Conservation (phyloP, 331 rosid species). For the Acacia pycnantha region DNA sequence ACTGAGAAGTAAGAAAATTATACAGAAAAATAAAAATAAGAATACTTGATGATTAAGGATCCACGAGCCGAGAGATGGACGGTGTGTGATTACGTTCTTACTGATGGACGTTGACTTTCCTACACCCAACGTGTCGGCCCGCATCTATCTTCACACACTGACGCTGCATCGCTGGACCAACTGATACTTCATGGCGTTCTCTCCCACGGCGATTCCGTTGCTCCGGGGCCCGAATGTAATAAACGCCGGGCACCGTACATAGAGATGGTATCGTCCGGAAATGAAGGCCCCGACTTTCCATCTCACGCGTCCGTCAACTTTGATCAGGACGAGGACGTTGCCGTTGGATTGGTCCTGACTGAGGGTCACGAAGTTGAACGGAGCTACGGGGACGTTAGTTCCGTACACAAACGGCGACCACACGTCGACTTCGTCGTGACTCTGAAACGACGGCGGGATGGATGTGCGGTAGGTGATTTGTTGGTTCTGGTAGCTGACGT, state of each 20-base stretch:
- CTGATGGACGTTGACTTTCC: slow-evolving; percentile 18
- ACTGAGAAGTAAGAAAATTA: background rate
- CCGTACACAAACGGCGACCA: slow-evolving; percentile 94
- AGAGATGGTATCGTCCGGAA: slow-evolving; percentile 58
- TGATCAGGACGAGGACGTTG: slow-evolving; percentile 48
- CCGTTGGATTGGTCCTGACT: slow-evolving; percentile 65
- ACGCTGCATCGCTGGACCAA: slow-evolving; percentile 69
- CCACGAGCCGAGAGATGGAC: background rate
- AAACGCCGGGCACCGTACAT: slow-evolving; percentile 71
- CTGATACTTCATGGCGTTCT: slow-evolving; percentile 82
- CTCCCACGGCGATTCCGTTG: slow-evolving; percentile 50
- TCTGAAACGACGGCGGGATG: slow-evolving; percentile 79
- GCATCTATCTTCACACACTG: slow-evolving; percentile 37
- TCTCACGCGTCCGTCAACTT: slow-evolving; percentile 67
- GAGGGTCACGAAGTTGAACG: slow-evolving; percentile 50
- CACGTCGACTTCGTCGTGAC: slow-evolving; percentile 66
- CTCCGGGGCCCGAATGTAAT: slow-evolving; percentile 51
- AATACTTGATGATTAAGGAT: background rate
- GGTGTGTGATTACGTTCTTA: background rate
- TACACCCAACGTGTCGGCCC: background rate
- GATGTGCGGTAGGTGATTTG: slow-evolving; percentile 68
- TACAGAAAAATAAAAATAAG: slow-evolving; percentile 3
- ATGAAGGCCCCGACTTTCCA: slow-evolving; percentile 83
- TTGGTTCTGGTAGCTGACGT: slow-evolving; percentile 62
- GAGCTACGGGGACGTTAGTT: slow-evolving; percentile 70